phyloP scores from a whole-genome alignment of 2,329 filamentous ascomycete species.

The Cordyceps javanica region DNA sequence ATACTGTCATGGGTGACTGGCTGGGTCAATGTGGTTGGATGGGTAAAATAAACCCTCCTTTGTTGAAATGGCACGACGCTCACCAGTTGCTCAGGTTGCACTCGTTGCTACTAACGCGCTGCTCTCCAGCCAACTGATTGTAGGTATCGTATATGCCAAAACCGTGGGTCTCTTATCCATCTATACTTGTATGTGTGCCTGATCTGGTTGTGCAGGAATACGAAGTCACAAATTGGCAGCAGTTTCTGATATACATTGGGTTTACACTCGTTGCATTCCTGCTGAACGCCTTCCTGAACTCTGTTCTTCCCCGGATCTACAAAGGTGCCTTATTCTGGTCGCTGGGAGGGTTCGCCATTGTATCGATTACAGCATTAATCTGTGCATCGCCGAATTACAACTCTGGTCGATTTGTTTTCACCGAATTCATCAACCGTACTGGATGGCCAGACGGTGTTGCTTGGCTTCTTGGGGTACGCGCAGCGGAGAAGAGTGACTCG shows the following conservation, averaged over 20 bases:
- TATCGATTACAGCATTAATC: constrained; percentile 61
- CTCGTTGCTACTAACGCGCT: constrained; percentile 63
- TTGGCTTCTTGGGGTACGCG: constrained; percentile 25
- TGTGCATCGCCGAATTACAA: constrained; percentile 57
- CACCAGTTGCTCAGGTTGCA: constrained; percentile 34
- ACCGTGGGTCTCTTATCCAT: constrained; percentile 23
- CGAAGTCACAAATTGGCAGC: constrained; percentile 56
- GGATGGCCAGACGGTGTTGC: constrained; percentile 29
- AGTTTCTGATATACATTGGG: constrained; percentile 50
- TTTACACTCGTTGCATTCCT: constrained; percentile 24
- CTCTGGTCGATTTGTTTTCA: constrained; percentile 25
- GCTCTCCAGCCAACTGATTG: constrained; percentile 58
- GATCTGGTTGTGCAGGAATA: constrained; percentile 32
- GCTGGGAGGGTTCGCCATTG: constrained; percentile 59
- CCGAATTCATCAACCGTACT: constrained; percentile 26
- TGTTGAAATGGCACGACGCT: background rate
- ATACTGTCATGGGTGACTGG: constrained; percentile 27
- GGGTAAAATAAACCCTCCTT: constrained; percentile 29
- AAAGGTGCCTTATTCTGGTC: constrained; percentile 66
- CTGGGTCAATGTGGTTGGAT: constrained; percentile 65
- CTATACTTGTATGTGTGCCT: background rate
- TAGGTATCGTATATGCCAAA: constrained; percentile 58
- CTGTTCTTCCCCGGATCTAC: constrained; percentile 41
- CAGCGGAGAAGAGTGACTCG: fast-evolving
- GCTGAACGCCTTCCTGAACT: constrained; percentile 26